Evolutionary conservation across 2,329 filamentous ascomycete genomes (phyloP).

Genomic region (Colletotrichum horii): DNA sequence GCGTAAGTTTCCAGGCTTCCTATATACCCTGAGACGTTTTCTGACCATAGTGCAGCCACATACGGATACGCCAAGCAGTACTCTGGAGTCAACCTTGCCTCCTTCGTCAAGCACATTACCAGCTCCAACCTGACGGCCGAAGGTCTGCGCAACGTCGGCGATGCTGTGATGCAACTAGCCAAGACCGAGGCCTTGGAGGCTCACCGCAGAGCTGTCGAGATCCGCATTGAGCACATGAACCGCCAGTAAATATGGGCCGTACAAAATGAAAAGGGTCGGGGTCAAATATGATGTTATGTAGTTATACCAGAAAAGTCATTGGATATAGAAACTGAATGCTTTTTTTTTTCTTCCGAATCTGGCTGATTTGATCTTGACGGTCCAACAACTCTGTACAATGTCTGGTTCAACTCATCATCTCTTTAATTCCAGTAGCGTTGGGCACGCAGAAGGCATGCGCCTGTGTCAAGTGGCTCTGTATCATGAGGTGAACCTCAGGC

Average conservation of each 20-base stretch:
- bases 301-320: constrained; percentile 8
- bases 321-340: background rate
- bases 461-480: background rate
- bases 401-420: background rate
- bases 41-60: constrained; percentile 66
- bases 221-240: constrained; percentile 67
- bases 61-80: constrained; percentile 99
- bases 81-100: constrained; percentile 93
- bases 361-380: background rate
- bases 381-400: background rate
- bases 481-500: background rate
- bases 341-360: background rate
- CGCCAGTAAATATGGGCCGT: background rate
- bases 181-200: constrained; percentile 95
- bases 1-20: constrained; percentile 66
- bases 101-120: constrained; percentile 98
- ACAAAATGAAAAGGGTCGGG: background rate
- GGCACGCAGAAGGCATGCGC: background rate
- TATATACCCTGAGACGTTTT: background rate
- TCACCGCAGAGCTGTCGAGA: constrained; percentile 87
- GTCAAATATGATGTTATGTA: constrained; percentile 7
- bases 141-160: constrained; percentile 83
- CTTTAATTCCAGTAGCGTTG: background rate
- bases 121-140: constrained; percentile 87
- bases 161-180: constrained; percentile 92